Conservation (phyloP, 2,329 filamentous ascomycete genomes). For the Arthrobotrys iridis region DNA sequence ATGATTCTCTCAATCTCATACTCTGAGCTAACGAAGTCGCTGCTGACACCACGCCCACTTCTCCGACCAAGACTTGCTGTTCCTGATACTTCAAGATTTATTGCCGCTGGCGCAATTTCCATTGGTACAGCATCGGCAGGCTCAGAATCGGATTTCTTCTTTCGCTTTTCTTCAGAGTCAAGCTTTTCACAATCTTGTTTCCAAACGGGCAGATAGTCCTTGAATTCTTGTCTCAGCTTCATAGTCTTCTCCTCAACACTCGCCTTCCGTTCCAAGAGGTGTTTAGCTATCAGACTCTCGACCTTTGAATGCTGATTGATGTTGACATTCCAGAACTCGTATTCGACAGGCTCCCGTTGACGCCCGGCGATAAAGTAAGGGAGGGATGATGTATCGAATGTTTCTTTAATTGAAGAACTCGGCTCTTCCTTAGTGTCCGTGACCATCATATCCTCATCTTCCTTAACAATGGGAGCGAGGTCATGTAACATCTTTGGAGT, state of each 20-base stretch:
- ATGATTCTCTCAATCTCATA: conserved; percentile 58
- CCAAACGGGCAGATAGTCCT: conserved; percentile 55
- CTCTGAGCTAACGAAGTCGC: conserved; percentile 58
- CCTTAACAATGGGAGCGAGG: conserved; percentile 51
- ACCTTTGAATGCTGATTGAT: conserved; percentile 55
- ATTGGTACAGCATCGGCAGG: conserved; percentile 54
- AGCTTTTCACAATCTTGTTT: conserved; percentile 56
- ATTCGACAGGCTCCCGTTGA: conserved; percentile 55
- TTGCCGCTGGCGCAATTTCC: conserved; percentile 43
- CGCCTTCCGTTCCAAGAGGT: conserved; percentile 42
- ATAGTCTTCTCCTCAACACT: conserved; percentile 47
- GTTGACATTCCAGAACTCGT: conserved; percentile 56
- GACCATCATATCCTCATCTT: conserved; percentile 55
- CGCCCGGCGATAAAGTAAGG: conserved; percentile 56
- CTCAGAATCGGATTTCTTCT: conserved; percentile 57
- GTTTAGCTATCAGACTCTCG: conserved; percentile 54
- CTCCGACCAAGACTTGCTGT: conserved; percentile 54
- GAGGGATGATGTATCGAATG: conserved; percentile 42
- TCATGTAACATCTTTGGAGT: conserved; percentile 43
- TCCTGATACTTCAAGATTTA: conserved; percentile 54
- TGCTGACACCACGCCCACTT: conserved; percentile 55
- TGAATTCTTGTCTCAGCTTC: conserved; percentile 56
- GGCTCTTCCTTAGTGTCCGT: conserved; percentile 49
- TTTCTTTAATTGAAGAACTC: conserved; percentile 21
- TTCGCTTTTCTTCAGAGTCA: conserved; percentile 57